Evolutionary conservation across 768 basidiomycete genomes (phyloP).

Genomic region (Omphalotus guepiniiformis): DNA sequence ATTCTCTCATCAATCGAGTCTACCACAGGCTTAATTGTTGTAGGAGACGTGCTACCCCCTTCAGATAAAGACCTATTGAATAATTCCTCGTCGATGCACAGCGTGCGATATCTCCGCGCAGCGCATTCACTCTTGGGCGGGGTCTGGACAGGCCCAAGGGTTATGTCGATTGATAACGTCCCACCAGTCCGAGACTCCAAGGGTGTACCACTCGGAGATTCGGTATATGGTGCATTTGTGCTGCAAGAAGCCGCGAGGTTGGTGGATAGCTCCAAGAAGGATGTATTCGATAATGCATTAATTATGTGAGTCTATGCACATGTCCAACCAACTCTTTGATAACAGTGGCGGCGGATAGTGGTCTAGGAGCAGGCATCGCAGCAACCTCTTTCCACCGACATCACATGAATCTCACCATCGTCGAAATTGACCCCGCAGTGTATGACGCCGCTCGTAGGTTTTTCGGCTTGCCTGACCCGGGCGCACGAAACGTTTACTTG

Average conservation of each 20-base stretch:
- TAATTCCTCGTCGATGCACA: slow-evolving; percentile 33
- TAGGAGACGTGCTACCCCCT: slow-evolving; percentile 63
- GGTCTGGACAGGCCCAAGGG: slow-evolving; percentile 67
- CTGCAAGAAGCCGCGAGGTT: slow-evolving; percentile 84
- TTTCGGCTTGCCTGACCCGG: slow-evolving; percentile 74
- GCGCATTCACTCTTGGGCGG: slow-evolving; percentile 68
- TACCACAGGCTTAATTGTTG: slow-evolving; percentile 77
- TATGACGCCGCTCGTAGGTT: slow-evolving; percentile 75
- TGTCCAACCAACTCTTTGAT: slow-evolving; percentile 6
- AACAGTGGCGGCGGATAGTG: slow-evolving; percentile 42
- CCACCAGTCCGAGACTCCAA: slow-evolving; percentile 45
- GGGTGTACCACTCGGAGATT: slow-evolving; percentile 60
- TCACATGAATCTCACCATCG: slow-evolving; percentile 67
- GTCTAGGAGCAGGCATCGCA: slow-evolving; percentile 83
- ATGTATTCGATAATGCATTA: slow-evolving; percentile 48
- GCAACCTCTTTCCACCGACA: slow-evolving; percentile 71
- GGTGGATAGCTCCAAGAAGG: slow-evolving; percentile 46
- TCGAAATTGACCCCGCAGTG: slow-evolving; percentile 93
- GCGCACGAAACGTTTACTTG: slow-evolving; percentile 57
- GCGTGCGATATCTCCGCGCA: slow-evolving; percentile 57
- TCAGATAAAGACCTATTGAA: slow-evolving; percentile 25
- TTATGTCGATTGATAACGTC: slow-evolving; percentile 36
- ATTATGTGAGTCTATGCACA: slow-evolving; percentile 54
- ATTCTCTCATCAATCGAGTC: slow-evolving; percentile 67
- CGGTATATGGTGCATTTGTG: slow-evolving; percentile 80